Evolutionary conservation across 2,329 filamentous ascomycete genomes (phyloP).

Genomic region (Colletotrichum noveboracense): DNA sequence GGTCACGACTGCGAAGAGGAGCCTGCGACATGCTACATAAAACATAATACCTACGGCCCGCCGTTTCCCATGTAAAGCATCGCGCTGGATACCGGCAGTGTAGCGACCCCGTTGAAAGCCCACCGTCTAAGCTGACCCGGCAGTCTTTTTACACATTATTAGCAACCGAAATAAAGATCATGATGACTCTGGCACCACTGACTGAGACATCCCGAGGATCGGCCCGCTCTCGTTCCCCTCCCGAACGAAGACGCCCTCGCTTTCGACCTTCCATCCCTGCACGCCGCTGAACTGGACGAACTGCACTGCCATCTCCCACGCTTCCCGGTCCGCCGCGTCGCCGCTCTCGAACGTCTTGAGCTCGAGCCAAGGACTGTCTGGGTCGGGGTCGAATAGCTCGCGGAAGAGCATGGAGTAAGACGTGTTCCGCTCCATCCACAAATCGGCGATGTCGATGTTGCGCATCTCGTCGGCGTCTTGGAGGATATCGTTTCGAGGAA

Average conservation of each 20-base stretch:
- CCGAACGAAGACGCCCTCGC: conserved; percentile 50
- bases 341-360: conserved; percentile 55
- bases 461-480: conserved; percentile 40
- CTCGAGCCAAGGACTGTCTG: conserved; percentile 38
- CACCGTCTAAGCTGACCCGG: conserved; percentile 30
- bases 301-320: conserved; percentile 51
- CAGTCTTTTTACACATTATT: conserved; percentile 2
- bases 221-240: conserved; percentile 19
- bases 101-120: conserved; percentile 32
- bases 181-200: conserved; percentile 14
- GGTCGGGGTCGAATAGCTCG: conserved; percentile 37
- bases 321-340: conserved; percentile 48
- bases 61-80: conserved; percentile 25
- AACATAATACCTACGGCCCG: neutral
- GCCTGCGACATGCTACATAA: neutral
- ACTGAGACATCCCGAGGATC: conserved; percentile 18
- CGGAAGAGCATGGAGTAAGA: conserved; percentile 52
- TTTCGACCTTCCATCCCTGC: conserved; percentile 47
- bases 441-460: conserved; percentile 44
- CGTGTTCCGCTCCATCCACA: conserved; percentile 61
- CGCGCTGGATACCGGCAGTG: conserved; percentile 31
- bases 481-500: conserved; percentile 36
- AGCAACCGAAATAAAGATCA: neutral
- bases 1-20: fast-evolving
- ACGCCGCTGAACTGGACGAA: conserved; percentile 40